Percentiles rank a stretch among this genome's conserved stretches.
Conservation (phyloP, 2,329 filamentous ascomycete species). For the Zymoseptoria crescenta region DNA sequence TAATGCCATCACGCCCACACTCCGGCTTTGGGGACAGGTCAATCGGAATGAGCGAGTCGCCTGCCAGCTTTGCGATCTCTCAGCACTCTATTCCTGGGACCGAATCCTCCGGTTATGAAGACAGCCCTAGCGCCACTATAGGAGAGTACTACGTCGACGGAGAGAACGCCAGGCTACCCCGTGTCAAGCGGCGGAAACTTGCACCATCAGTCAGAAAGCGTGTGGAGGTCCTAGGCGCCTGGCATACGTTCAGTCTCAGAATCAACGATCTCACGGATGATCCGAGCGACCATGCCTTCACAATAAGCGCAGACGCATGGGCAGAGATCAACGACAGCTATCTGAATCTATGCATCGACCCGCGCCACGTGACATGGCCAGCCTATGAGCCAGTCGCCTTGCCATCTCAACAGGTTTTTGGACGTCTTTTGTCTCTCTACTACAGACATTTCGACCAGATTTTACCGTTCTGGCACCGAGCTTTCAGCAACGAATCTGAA, state of each 20-base stretch:
- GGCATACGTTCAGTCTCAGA: background rate
- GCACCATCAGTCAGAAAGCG: background rate
- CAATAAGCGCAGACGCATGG: constrained; percentile 1
- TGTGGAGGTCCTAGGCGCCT: background rate
- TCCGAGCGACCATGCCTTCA: background rate
- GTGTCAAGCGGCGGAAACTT: constrained; percentile 13
- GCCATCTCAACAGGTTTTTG: constrained; percentile 17
- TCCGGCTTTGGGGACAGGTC: background rate
- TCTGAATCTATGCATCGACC: constrained; percentile 6
- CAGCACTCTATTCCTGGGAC: background rate
- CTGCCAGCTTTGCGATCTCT: constrained; percentile 3
- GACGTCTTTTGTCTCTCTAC: constrained; percentile 22
- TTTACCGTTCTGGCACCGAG: constrained; percentile 26
- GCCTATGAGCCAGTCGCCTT: constrained; percentile 17
- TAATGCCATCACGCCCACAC: background rate
- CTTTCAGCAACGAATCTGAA: constrained; percentile 11
- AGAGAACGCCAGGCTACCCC: constrained; percentile 17
- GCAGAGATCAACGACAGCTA: constrained; percentile 12
- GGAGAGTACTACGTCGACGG: constrained; percentile 22
- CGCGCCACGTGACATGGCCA: constrained; percentile 5
- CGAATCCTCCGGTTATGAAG: constrained; percentile 4
- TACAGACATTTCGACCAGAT: constrained; percentile 24
- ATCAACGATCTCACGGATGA: background rate
- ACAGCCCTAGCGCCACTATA: background rate
- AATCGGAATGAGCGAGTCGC: constrained; percentile 1